These are phyloP conservation scores for Tranzscheliella williamsii DNA, from an alignment of 1,284 basidiomycete species.

Conservation along the genomic window DNA sequence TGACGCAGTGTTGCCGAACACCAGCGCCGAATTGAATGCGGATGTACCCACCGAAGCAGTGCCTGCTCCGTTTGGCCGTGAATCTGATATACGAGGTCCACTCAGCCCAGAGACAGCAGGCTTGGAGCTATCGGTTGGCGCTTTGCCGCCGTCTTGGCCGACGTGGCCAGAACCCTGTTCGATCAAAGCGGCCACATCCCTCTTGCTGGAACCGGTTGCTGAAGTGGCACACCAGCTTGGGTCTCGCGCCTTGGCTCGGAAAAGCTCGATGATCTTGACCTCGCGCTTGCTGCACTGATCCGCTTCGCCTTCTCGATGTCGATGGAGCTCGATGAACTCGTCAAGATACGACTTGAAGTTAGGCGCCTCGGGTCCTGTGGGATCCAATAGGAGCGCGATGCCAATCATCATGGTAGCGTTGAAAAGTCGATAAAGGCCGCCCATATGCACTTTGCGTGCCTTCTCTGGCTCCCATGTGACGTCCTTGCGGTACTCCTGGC, in stretches of 20 bases:
- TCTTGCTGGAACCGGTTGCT: conserved; percentile 20
- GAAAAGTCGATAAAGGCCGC: conserved; percentile 56
- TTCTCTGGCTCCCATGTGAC: conserved; percentile 48
- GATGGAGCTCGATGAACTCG: conserved; percentile 54
- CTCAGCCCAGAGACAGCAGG: neutral
- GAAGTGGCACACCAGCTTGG: conserved; percentile 53
- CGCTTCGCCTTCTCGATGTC: conserved; percentile 37
- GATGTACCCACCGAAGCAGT: conserved; percentile 31
- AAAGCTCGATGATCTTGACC: conserved; percentile 56
- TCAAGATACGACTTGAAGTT: conserved; percentile 46
- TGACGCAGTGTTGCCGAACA: conserved; percentile 9
- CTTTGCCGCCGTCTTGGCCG: neutral
- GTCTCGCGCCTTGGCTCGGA: conserved; percentile 50
- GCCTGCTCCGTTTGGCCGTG: neutral
- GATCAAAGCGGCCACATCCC: neutral
- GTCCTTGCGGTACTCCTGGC: conserved; percentile 47
- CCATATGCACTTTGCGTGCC: conserved; percentile 50
- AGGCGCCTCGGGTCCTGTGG: conserved; percentile 35
- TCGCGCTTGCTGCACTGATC: conserved; percentile 55
- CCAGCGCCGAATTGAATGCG: conserved; percentile 34
- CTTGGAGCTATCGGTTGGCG: conserved; percentile 2
- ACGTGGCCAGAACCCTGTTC: no score
- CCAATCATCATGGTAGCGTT: conserved; percentile 54
- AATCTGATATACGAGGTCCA: no score
- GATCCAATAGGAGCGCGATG: conserved; percentile 54